These are phyloP conservation scores for Pueraria montana DNA, from an alignment of 306 rosid genomes.

Conservation along the genomic window DNA sequence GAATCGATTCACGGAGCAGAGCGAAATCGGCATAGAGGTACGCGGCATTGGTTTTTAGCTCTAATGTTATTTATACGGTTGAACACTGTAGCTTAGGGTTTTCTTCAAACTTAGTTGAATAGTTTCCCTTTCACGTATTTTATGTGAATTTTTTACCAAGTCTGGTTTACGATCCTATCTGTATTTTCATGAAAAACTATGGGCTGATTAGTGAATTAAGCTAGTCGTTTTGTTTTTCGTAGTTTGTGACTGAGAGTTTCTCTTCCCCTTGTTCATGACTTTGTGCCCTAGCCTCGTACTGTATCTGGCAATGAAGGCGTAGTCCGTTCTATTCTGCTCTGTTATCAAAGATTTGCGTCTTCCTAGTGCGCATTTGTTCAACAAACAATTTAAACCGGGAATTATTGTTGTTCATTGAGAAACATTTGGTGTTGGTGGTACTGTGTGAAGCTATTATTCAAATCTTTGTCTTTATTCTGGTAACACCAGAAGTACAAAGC, in stretches of 20 bases:
- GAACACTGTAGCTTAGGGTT: constrained; percentile 7
- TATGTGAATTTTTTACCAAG: background rate
- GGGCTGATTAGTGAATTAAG: background rate
- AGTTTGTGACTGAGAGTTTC: background rate
- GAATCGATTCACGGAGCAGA: background rate
- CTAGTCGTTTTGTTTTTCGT: background rate
- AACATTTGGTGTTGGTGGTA: no score
- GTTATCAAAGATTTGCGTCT: background rate
- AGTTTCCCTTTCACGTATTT: background rate
- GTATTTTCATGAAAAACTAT: background rate
- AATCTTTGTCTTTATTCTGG: no score
- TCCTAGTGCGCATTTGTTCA: background rate
- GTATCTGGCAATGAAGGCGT: background rate
- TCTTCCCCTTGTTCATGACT: background rate
- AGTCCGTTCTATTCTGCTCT: background rate
- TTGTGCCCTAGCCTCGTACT: background rate
- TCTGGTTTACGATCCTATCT: background rate
- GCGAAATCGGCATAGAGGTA: constrained; percentile 1
- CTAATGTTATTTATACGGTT: background rate
- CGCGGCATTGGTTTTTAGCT: background rate
- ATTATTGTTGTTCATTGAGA: no score
- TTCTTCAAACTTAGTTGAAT: background rate
- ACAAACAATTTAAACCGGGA: no score
- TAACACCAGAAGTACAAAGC: no score
- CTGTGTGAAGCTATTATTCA: no score